Conservation (phyloP, 164 flowering plant species). For the Macadamia tetraphylla region DNA sequence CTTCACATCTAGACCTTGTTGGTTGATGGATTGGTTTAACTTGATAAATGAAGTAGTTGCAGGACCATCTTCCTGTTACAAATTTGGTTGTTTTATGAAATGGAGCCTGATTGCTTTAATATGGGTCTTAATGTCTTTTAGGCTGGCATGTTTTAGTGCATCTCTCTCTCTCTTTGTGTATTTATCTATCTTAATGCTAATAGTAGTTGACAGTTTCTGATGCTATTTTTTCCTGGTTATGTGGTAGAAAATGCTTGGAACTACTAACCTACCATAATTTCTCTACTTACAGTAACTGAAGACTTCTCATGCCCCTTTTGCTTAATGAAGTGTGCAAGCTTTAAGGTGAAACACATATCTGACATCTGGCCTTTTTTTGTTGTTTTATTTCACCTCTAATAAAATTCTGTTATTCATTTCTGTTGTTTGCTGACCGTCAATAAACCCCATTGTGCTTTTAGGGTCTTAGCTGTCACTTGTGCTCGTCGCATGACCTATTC, state of each 20-base stretch:
- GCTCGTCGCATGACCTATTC: conserved; percentile 81
- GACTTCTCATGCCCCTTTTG: conserved; percentile 95
- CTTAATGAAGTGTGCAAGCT: conserved; percentile 73
- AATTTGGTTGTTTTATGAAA: no score
- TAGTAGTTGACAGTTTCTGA: not conserved
- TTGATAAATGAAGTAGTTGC: no score
- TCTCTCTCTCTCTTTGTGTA: not conserved
- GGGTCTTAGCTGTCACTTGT: conserved; percentile 83
- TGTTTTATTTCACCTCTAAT: not conserved
- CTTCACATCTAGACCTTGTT: no score
- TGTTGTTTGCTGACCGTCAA: not conserved
- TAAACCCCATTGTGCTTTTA: conserved; percentile 19
- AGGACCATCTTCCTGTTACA: no score
- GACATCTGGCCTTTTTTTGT: not conserved
- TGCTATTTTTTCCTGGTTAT: no score
- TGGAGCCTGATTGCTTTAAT: no score
- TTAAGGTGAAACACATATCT: conserved; percentile 50
- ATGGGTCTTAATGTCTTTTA: no score
- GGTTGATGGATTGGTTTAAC: no score
- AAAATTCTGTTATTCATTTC: not conserved
- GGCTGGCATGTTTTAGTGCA: not conserved
- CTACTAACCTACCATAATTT: conserved; percentile 6
- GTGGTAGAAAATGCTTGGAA: no score
- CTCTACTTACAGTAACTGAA: conserved; percentile 68
- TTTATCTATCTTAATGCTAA: not conserved